Percentiles rank a stretch among this genome's conserved stretches.
Evolutionary conservation across 1,284 basidiomycete species (phyloP).

Genomic region (Cryptococcus sp.): DNA sequence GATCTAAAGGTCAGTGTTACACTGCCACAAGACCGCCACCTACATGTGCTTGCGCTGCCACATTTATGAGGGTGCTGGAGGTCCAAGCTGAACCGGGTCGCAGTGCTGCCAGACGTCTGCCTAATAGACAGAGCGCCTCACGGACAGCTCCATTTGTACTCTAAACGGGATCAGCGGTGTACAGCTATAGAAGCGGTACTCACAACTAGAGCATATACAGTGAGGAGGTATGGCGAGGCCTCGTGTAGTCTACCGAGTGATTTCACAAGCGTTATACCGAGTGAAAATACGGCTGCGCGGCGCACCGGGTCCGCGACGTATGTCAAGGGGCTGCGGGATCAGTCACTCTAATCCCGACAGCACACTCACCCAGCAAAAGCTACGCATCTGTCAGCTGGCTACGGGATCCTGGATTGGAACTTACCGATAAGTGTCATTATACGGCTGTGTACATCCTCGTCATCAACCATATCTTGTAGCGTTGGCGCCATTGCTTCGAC

Average conservation of each 20-base stretch:
- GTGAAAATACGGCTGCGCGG: conserved; percentile 17
- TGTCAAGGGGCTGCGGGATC: conserved; percentile 20
- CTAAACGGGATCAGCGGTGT: conserved; percentile 7
- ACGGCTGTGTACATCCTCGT: conserved; percentile 19
- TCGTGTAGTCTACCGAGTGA: conserved; percentile 19
- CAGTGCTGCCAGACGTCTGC: conserved; percentile 6
- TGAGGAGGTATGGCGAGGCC: conserved; percentile 24
- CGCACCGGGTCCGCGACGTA: conserved; percentile 24
- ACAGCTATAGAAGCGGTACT: neutral
- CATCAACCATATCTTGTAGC: conserved; percentile 2
- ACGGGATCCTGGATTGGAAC: no score
- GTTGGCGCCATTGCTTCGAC: neutral
- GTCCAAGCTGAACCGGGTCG: conserved; percentile 21
- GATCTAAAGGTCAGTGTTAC: neutral
- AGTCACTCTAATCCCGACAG: neutral
- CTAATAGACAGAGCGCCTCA: conserved; percentile 13
- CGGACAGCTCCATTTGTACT: conserved; percentile 14
- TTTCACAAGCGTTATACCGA: conserved; percentile 29
- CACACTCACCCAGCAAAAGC: conserved; percentile 27
- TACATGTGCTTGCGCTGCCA: conserved; percentile 27
- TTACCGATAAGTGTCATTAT: conserved; percentile 28
- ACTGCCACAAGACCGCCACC: conserved; percentile 5
- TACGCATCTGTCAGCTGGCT: conserved; percentile 3
- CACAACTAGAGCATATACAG: conserved; percentile 22
- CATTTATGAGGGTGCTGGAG: conserved; percentile 16